Percentiles rank a stretch among this genome's conserved stretches.
Conservation (phyloP, 176 grass and related monocot species). For the Alopecurus myosuroides region DNA sequence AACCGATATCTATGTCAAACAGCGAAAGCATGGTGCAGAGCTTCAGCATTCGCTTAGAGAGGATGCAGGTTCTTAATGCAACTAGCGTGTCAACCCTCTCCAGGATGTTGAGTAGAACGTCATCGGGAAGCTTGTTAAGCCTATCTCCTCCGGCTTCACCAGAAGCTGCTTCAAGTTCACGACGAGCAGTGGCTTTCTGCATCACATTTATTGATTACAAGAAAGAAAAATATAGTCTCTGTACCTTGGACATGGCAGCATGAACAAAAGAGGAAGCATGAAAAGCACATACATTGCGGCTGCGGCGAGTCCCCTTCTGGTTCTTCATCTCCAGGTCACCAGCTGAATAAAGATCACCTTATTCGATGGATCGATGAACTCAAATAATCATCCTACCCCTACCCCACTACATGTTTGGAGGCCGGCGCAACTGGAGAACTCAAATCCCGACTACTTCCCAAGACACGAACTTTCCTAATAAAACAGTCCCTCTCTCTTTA, state of each 20-base stretch:
- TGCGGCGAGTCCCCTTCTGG: neutral
- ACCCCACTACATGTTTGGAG: neutral
- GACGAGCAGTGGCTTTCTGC: neutral
- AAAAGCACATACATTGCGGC: neutral
- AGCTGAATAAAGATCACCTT: neutral
- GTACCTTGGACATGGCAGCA: neutral
- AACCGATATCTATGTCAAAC: neutral
- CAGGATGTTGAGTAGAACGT: neutral
- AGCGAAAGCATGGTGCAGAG: neutral
- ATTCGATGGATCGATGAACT: neutral
- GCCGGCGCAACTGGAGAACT: neutral
- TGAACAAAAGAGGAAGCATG: neutral
- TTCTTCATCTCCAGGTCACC: neutral
- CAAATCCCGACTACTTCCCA: neutral
- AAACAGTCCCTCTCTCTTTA: neutral
- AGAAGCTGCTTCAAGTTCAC: neutral
- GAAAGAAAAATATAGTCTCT: neutral
- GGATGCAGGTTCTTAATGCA: neutral
- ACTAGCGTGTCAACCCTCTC: neutral
- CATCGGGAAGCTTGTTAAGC: neutral
- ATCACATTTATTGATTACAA: neutral
- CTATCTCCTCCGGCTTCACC: neutral
- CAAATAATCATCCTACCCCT: neutral
- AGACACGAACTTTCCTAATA: neutral
- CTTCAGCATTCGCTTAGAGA: neutral